phyloP scores from a whole-genome alignment of 805 yeast species.

The Lachancea sp. region DNA sequence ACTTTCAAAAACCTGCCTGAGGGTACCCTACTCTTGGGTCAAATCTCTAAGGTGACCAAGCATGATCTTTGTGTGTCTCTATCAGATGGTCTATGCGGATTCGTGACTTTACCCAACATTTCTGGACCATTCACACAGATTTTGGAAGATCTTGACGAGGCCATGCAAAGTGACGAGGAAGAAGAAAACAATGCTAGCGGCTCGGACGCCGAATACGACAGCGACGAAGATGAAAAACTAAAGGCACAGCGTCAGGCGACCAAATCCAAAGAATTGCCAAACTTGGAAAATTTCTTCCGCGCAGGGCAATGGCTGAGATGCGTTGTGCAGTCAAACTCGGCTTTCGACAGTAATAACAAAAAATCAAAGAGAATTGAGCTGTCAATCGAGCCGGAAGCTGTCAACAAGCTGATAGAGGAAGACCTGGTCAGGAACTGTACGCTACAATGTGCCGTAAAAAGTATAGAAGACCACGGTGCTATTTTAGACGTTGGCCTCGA shows the following conservation, averaged over 20 bases:
- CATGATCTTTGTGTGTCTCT: slow-evolving; percentile 63
- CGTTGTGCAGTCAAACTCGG: slow-evolving; percentile 51
- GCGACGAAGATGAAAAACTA: slow-evolving; percentile 23
- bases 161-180: slow-evolving; percentile 38
- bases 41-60: slow-evolving; percentile 52
- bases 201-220: slow-evolving; percentile 23
- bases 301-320: slow-evolving; percentile 88
- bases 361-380: slow-evolving; percentile 61
- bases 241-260: slow-evolving; percentile 9
- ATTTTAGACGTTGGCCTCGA: slow-evolving; percentile 63
- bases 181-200: slow-evolving; percentile 32
- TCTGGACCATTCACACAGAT: slow-evolving; percentile 54
- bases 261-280: slow-evolving; percentile 45
- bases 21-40: slow-evolving; percentile 76
- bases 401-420: slow-evolving; percentile 59
- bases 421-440: slow-evolving; percentile 57
- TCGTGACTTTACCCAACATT: slow-evolving; percentile 64
- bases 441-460: slow-evolving; percentile 69
- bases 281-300: slow-evolving; percentile 46
- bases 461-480: slow-evolving; percentile 90
- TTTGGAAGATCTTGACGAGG: slow-evolving; percentile 53
- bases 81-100: slow-evolving; percentile 78
- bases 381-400: slow-evolving; percentile 65
- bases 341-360: slow-evolving; percentile 35
- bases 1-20: slow-evolving; percentile 56